phyloP scores from a whole-genome alignment of 1,284 basidiomycete species.

The Trametes polyzona region DNA sequence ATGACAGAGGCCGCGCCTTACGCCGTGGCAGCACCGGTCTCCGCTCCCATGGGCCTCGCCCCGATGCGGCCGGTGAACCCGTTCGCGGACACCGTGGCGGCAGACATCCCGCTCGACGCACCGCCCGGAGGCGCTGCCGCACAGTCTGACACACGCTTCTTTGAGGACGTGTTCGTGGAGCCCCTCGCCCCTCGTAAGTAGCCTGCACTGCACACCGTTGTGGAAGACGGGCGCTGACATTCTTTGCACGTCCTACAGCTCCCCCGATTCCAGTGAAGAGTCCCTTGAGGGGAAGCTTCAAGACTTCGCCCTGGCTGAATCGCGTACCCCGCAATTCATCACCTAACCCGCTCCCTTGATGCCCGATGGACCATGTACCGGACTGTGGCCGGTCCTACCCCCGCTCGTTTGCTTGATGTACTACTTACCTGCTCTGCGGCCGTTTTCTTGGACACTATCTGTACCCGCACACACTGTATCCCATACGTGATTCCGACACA shows the following conservation, averaged over 20 bases:
- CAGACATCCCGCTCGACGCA: constrained; percentile 20
- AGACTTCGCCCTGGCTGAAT: constrained; percentile 20
- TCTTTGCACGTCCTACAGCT: constrained; percentile 16
- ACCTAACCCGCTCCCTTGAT: background rate
- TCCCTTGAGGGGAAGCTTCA: constrained; percentile 17
- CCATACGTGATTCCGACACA: background rate
- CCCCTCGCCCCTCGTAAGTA: constrained; percentile 4
- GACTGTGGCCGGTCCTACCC: too few species aligned
- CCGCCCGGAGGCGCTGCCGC: background rate
- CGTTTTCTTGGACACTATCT: background rate
- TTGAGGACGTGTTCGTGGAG: background rate
- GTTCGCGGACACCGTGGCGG: constrained; percentile 21
- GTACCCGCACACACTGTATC: background rate
- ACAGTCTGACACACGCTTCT: background rate
- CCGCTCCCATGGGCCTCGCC: constrained; percentile 11
- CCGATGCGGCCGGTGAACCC: constrained; percentile 25
- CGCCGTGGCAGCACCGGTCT: constrained; percentile 15
- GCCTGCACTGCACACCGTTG: background rate
- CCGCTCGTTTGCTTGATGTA: too few species aligned
- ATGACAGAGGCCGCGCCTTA: constrained; percentile 19
- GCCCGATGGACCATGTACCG: background rate
- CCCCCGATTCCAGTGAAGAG: constrained; percentile 25
- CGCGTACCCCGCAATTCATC: constrained; percentile 21
- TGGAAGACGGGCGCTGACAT: background rate
- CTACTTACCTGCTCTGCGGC: background rate